Evolutionary conservation across 768 basidiomycete species (phyloP), one percentile per base, ranked within the genome.

Genomic region (Fistulinella prunicolor): DNA sequence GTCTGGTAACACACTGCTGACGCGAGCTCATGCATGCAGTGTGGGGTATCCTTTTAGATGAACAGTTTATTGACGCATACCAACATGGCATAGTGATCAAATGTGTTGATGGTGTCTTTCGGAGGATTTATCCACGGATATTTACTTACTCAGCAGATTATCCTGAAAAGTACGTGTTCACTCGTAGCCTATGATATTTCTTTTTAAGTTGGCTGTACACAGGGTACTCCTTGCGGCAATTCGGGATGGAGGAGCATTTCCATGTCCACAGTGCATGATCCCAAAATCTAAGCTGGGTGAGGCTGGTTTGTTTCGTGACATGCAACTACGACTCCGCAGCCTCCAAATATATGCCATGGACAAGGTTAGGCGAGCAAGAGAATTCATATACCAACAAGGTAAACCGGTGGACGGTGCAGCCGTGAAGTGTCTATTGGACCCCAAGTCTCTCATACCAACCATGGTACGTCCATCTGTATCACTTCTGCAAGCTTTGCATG

Each of bases 21-120:
- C 55, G 43, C 1, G 59, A 67, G 38, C 37, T 64, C 0, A 49
- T 64, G 41, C 66, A 68, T 9, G 61, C 34, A 0, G 48, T 57
- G 0, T 60, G 60, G 56, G 26, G 28, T 1, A 23, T 59, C 9
- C 24, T 68, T 0, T 32, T 68, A 4, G 62, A 67, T 6, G 35
- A 58, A 0, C 49, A 66, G 0, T 67, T 67, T 32, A 29, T 59
- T 8, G 26, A 44, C 0, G 42, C 34, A 9, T 44, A 30, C 23
- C 17, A 24, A 5, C 8, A 44, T 24, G 42, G 42, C 1, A 36
- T 44, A 1, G 1, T 44, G 14, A 23, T 44, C 6, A 0, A 17
- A 0, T 44, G 30, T 17, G 7, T 5, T 34, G 21, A 44, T 28
- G 24, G 35, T 6, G 21, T 44, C 12, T 19, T 12, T 0, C 5